Conservation (phyloP, 2,329 filamentous ascomycete genomes). For the Anisogramma anomala region DNA sequence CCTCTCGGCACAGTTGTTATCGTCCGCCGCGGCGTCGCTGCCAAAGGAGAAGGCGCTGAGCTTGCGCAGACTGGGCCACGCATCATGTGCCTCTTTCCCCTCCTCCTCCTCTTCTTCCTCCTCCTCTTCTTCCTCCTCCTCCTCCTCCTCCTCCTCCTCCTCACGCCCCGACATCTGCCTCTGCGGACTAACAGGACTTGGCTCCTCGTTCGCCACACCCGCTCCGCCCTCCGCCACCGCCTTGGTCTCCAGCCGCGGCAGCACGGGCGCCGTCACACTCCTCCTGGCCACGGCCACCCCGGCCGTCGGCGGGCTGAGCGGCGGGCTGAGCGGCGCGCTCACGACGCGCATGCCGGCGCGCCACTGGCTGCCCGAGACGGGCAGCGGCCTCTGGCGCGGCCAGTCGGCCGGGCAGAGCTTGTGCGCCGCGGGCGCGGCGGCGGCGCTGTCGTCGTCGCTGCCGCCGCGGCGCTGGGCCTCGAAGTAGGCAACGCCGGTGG, state of each 20-base stretch:
- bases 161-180: too few species aligned
- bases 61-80: neutral
- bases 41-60: constrained; percentile 9
- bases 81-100: too few species aligned
- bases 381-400: constrained; percentile 12
- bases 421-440: neutral
- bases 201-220: neutral
- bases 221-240: neutral
- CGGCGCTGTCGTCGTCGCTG: too few species aligned
- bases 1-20: neutral
- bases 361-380: constrained; percentile 13
- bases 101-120: too few species aligned
- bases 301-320: neutral
- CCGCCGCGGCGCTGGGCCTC: constrained; percentile 10
- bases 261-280: constrained; percentile 5
- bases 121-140: too few species aligned
- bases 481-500: constrained; percentile 21
- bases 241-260: constrained; percentile 4
- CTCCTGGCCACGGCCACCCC: neutral
- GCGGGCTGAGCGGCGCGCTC: constrained; percentile 8
- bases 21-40: neutral
- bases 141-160: too few species aligned
- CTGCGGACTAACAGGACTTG: constrained; percentile 7
- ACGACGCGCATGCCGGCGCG: constrained; percentile 13
- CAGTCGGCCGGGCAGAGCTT: constrained; percentile 12